Evolutionary conservation across 306 rosid species (phyloP).

Genomic region (Canavalia ensiformis): DNA sequence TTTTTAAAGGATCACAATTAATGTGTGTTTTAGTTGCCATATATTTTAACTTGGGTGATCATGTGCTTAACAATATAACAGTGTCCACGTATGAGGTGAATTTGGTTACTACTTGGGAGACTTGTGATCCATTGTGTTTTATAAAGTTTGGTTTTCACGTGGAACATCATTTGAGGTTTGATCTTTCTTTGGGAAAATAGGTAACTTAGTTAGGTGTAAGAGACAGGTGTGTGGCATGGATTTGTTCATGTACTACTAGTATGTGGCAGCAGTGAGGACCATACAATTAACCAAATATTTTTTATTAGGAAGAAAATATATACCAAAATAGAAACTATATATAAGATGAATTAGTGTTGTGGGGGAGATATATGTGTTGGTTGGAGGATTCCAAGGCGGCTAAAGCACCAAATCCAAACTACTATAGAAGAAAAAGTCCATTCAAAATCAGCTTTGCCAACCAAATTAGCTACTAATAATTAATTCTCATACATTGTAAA

Average conservation of each 20-base stretch:
- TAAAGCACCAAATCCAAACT: slow-evolving; percentile 33
- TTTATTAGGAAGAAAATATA: background rate
- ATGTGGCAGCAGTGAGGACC: slow-evolving; percentile 43
- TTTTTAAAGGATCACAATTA: background rate
- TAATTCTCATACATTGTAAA: background rate
- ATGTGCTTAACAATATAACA: slow-evolving; percentile 37
- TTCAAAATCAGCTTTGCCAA: slow-evolving; percentile 40
- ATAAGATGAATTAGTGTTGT: slow-evolving; percentile 21
- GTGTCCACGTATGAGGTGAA: slow-evolving; percentile 29
- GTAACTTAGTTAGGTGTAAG: slow-evolving; percentile 46
- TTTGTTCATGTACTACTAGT: slow-evolving; percentile 37
- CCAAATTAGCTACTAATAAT: slow-evolving; percentile 40
- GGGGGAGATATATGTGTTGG: background rate
- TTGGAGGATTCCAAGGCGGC: slow-evolving; percentile 49
- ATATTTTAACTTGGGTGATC: background rate
- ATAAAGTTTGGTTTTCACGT: slow-evolving; percentile 49
- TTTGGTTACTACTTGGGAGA: slow-evolving; percentile 39
- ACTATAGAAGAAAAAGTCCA: slow-evolving; percentile 47
- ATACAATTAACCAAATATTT: slow-evolving; percentile 23
- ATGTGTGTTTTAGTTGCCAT: slow-evolving; percentile 22
- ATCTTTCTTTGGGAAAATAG: slow-evolving; percentile 35
- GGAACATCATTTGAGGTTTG: slow-evolving; percentile 40
- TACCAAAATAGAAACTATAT: background rate
- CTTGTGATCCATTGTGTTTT: background rate
- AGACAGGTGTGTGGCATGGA: slow-evolving; percentile 66